These are phyloP conservation scores for Vitis amurensis DNA, from an alignment of 164 flowering plant genomes.

Conservation along the genomic window DNA sequence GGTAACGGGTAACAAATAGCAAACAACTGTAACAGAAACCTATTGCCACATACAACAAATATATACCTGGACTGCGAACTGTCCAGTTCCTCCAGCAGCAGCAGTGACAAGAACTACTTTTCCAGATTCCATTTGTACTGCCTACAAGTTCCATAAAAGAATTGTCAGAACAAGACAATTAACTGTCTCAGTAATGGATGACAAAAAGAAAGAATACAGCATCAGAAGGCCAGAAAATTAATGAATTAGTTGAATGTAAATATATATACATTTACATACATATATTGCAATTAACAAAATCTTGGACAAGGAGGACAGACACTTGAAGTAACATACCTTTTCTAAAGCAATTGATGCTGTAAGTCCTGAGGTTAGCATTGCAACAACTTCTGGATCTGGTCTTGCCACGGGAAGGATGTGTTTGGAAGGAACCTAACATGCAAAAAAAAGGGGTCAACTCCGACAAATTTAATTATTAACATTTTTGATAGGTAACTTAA, in stretches of 20 bases:
- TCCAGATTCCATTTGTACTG: conserved; percentile 85
- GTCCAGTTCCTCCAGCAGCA: conserved; percentile 99
- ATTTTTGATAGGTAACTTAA: too few species aligned
- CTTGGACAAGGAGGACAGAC: background rate
- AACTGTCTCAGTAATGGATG: background rate
- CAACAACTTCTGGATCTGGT: conserved; percentile 98
- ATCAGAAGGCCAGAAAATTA: background rate
- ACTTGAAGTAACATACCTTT: conserved; percentile 47
- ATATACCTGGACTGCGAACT: conserved; percentile 94
- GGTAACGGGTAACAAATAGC: too few species aligned
- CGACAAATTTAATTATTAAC: too few species aligned
- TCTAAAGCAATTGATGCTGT: conserved; percentile 95
- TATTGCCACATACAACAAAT: background rate
- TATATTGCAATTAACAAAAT: background rate
- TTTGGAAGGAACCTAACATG: conserved; percentile 70
- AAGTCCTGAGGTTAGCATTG: conserved; percentile 98
- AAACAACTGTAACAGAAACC: too few species aligned
- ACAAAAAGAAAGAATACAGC: background rate
- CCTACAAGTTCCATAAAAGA: conserved; percentile 41
- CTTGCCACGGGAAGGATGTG: conserved; percentile 76
- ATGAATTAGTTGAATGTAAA: background rate
- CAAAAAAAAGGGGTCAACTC: background rate
- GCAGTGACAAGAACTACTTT: conserved; percentile 93
- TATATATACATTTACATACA: too few species aligned
- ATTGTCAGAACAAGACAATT: conserved; percentile 10